Base-by-base conservation (phyloP, 2,329 filamentous ascomycete species). In the Penicillium sp. region DNA sequence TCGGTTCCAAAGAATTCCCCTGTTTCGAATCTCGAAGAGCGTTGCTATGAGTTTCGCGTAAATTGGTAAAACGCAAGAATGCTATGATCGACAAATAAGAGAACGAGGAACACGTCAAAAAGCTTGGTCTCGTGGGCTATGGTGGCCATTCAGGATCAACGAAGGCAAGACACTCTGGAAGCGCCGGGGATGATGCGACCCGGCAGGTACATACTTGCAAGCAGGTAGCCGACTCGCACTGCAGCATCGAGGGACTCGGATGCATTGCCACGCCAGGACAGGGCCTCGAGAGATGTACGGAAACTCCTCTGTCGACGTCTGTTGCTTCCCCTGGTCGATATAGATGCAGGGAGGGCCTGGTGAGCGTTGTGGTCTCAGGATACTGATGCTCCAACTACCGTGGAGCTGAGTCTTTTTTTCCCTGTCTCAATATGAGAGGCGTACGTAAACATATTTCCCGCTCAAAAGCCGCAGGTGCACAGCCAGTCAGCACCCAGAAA, bases 221-320 rank as follows among this genome's bases (percentile, higher is more conserved):
- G 60, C 54, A 56, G 32, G 50, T 51, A 57, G 42, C 57, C 60
- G 58, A 39, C 16, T 13, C 39, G 31, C 33, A 42, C 36, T 39
- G 38, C 33, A 49, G 30, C 21, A 32, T 31, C 27, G 33, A 42
- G 36, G 35, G 33, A 27, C 25, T 29, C n/a, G 35, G 41, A 50
- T 43, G 39, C 36, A 39, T 38, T 46, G 49, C 37, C 41, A 48
- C 35, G 37, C 39, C 39, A 44, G 47, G 33, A 53, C 46, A 47
- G 31, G 42, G 39, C 37, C 31, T 14, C 23, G 27, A 46, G 30
- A 11, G 21, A 25, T 6, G 32, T 13, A 27, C 17, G 19, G 11
- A 37, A 45, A n/a, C n/a, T 31, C 33, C 16, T 26, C 21, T 10
- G 26, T 21, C 29, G 26, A 27, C 11, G 23, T 21, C 21, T 23